Evolutionary conservation across 345 rosid species (phyloP).

Genomic region (Alliaria petiolata): DNA sequence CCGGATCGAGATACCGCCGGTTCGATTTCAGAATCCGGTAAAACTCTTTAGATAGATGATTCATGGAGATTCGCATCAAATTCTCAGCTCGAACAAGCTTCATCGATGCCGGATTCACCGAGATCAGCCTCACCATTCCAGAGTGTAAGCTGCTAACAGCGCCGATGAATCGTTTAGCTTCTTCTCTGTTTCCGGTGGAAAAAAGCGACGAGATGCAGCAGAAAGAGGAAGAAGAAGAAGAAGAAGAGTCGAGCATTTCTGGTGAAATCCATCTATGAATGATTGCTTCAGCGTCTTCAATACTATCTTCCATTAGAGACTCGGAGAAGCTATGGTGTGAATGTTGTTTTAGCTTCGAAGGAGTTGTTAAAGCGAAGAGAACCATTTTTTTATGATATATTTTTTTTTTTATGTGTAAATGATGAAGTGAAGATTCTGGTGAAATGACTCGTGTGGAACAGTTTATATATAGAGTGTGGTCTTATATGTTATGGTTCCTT

Average conservation of each 20-base stretch:
- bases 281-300: conserved; percentile 38
- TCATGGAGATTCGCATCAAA: conserved; percentile 60
- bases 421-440: not conserved
- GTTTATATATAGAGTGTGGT: conserved; percentile 2
- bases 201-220: conserved; percentile 38
- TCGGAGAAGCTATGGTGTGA: conserved; percentile 48
- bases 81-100: conserved; percentile 50
- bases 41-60: conserved; percentile 55
- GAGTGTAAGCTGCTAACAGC: conserved; percentile 45
- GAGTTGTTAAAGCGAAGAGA: not conserved
- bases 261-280: conserved; percentile 42
- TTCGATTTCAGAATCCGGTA: conserved; percentile 48
- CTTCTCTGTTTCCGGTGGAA: conserved; percentile 35
- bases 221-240: not conserved
- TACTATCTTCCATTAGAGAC: conserved; percentile 47
- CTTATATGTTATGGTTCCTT: not conserved
- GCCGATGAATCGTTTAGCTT: conserved; percentile 48
- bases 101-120: conserved; percentile 32
- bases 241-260: not conserved
- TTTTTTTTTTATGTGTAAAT: not conserved
- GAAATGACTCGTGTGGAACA: not conserved
- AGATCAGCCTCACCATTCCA: conserved; percentile 42
- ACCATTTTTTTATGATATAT: conserved; percentile 18
- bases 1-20: conserved; percentile 42
- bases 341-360: conserved; percentile 12